A percentile compares a stretch with the other conserved stretches of the same genome.
Evolutionary conservation across 192 early-diverging fungal species (phyloP).

Genomic region (Geranomyces michiganensis): DNA sequence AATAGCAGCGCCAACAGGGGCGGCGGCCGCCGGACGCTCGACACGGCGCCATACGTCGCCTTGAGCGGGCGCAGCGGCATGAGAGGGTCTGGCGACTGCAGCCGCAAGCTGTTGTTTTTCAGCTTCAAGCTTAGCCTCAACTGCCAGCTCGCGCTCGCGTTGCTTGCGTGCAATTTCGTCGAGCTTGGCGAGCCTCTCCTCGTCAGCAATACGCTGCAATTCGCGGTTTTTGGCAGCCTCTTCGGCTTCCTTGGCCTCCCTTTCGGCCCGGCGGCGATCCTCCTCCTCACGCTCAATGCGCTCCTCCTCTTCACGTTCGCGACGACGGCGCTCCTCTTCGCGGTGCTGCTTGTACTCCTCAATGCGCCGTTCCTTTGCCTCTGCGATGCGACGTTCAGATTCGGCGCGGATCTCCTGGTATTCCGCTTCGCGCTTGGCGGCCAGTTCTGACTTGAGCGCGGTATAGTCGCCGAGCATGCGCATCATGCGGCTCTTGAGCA

Average conservation of each 20-base stretch:
- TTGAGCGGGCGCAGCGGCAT: background rate
- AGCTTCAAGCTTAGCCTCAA: slow-evolving; percentile 29
- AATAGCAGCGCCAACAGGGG: slow-evolving; percentile 22
- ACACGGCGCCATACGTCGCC: slow-evolving; percentile 11
- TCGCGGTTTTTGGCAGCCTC: slow-evolving; percentile 29
- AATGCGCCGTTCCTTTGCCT: slow-evolving; percentile 74
- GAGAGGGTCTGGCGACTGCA: background rate
- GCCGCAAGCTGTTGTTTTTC: slow-evolving; percentile 17
- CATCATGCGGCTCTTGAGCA: slow-evolving; percentile 75
- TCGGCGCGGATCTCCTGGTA: slow-evolving; percentile 58
- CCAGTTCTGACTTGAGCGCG: slow-evolving; percentile 56
- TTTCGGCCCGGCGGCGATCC: slow-evolving; percentile 38
- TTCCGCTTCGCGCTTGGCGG: slow-evolving; percentile 60
- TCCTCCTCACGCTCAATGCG: slow-evolving; percentile 13
- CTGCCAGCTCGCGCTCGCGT: slow-evolving; percentile 33
- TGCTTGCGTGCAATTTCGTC: slow-evolving; percentile 35
- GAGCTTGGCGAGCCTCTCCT: slow-evolving; percentile 24
- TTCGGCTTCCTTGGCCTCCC: slow-evolving; percentile 25
- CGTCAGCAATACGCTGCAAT: slow-evolving; percentile 36
- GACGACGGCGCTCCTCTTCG: slow-evolving; percentile 49
- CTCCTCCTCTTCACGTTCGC: slow-evolving; percentile 40
- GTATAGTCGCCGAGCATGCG: slow-evolving; percentile 84
- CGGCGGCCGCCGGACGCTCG: slow-evolving; percentile 10
- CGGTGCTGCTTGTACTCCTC: slow-evolving; percentile 58
- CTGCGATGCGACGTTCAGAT: slow-evolving; percentile 64